Conservation (phyloP, 352 stramenopile genomes). For the Globisporangium canariense region DNA sequence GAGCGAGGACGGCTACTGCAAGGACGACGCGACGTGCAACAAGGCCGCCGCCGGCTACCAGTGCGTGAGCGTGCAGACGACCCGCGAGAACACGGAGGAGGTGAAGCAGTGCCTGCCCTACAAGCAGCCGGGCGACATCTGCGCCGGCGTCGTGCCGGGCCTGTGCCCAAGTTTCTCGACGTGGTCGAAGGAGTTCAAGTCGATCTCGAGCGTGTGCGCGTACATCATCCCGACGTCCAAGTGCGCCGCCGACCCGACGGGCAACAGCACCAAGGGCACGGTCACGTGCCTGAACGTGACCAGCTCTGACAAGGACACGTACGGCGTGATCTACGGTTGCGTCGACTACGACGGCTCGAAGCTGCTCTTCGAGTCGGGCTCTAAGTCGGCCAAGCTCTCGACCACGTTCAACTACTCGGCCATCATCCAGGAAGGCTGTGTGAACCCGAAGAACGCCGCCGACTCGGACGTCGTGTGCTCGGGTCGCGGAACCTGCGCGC, state of each 20-base stretch:
- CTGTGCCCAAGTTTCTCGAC: constrained; percentile 76
- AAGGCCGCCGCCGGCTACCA: constrained; percentile 39
- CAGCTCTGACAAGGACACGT: constrained; percentile 20
- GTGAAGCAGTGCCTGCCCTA: constrained; percentile 81
- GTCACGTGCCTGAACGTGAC: constrained; percentile 29
- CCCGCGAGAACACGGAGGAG: constrained; percentile 49
- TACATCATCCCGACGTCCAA: constrained; percentile 61
- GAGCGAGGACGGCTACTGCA: constrained; percentile 56
- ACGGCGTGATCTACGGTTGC: constrained; percentile 75
- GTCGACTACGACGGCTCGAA: constrained; percentile 67
- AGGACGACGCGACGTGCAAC: constrained; percentile 44
- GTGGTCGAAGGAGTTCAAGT: constrained; percentile 55
- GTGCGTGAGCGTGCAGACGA: constrained; percentile 80
- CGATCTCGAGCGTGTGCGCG: constrained; percentile 68
- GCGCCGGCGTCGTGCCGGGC: constrained; percentile 47
- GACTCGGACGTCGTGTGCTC: constrained; percentile 72
- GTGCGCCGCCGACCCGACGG: constrained; percentile 31
- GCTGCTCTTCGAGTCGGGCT: constrained; percentile 49
- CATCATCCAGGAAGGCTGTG: constrained; percentile 50
- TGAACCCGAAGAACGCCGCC: constrained; percentile 48
- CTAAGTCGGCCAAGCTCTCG: constrained; percentile 49
- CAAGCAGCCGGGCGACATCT: constrained; percentile 42
- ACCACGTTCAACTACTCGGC: constrained; percentile 56
- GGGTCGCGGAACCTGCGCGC: constrained; percentile 63
- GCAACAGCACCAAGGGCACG: constrained; percentile 38